Conservation (phyloP, 1,139 yeast species). For the Pichia sp. region DNA sequence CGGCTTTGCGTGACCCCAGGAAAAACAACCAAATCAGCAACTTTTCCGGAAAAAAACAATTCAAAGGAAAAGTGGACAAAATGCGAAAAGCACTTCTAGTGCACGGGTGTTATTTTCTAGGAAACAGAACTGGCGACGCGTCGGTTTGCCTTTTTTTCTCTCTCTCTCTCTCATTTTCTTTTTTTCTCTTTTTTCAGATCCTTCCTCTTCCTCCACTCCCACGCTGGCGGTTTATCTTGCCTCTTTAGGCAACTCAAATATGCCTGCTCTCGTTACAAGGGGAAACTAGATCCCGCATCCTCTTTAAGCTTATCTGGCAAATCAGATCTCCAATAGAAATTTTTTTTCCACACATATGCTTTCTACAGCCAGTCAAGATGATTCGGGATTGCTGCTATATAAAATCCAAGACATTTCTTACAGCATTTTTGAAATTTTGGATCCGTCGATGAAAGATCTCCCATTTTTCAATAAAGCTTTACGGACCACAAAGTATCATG, state of each 20-base stretch:
- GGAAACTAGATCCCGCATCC: not conserved
- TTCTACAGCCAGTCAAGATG: not conserved
- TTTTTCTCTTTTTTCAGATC: not conserved
- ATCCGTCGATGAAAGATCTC: too few relatives aligned
- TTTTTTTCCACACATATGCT: not conserved
- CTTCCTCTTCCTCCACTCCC: too few relatives aligned
- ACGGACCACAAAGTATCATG: slow-evolving; percentile 1
- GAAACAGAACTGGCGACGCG: not conserved
- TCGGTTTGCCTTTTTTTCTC: not conserved
- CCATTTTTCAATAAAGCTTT: too few relatives aligned
- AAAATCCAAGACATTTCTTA: too few relatives aligned
- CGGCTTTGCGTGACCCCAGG: not conserved
- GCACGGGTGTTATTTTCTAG: not conserved
- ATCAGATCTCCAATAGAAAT: not conserved
- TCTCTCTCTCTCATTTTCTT: not conserved
- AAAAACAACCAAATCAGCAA: not conserved
- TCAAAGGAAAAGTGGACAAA: too few relatives aligned
- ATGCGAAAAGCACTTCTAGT: not conserved
- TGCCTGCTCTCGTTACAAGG: not conserved
- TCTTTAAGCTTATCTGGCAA: not conserved
- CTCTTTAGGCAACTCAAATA: not conserved
- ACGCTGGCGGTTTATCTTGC: not conserved
- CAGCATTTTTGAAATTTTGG: too few relatives aligned
- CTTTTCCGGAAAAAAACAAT: too few relatives aligned
- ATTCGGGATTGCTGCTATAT: not conserved